Conservation (phyloP, 1,284 basidiomycete species). For the Crepidotus sp. region DNA sequence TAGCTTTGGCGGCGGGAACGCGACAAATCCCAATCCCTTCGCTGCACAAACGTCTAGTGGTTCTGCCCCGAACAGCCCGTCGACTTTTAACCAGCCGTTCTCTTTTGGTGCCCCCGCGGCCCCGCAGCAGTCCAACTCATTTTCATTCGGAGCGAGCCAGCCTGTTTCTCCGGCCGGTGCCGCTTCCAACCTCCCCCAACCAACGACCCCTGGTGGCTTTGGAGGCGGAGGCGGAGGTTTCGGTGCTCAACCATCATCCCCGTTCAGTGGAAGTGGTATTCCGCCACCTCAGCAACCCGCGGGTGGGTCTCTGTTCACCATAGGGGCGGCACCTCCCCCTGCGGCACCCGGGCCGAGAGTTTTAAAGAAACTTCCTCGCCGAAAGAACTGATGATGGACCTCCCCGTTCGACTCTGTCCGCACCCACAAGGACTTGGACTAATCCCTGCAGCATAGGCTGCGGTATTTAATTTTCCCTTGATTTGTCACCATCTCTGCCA, state of each 20-base stretch:
- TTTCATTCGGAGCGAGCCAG: slow-evolving; percentile 41
- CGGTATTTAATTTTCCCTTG: slow-evolving; percentile 6
- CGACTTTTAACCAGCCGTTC: slow-evolving; percentile 40
- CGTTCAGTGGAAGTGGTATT: slow-evolving; percentile 9
- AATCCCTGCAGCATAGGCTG: not conserved
- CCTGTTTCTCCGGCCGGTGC: slow-evolving; percentile 49
- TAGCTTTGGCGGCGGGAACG: slow-evolving; percentile 28
- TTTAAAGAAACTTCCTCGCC: slow-evolving; percentile 17
- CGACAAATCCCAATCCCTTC: slow-evolving; percentile 33
- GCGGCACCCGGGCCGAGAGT: slow-evolving; percentile 3
- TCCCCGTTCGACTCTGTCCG: not conserved
- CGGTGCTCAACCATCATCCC: slow-evolving; percentile 12
- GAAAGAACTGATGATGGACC: slow-evolving; percentile 11
- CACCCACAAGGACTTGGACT: slow-evolving; percentile 2
- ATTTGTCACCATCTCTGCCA: slow-evolving; percentile 7
- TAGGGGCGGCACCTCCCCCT: slow-evolving; percentile 12
- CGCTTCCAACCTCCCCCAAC: slow-evolving; percentile 28
- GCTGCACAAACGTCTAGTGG: slow-evolving; percentile 29
- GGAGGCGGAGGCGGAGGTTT: slow-evolving; percentile 14
- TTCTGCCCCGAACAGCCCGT: slow-evolving; percentile 50
- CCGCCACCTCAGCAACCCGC: slow-evolving; percentile 1
- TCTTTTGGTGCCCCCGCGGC: slow-evolving; percentile 28
- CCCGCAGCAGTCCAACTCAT: slow-evolving; percentile 25
- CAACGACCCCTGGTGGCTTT: slow-evolving; percentile 31
- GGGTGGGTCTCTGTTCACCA: slow-evolving; percentile 16